A percentile compares a stretch with the other conserved stretches of the same genome.
These are phyloP conservation scores for Schizophyllum amplum DNA, from an alignment of 1,284 basidiomycete genomes.

Conservation along the genomic window DNA sequence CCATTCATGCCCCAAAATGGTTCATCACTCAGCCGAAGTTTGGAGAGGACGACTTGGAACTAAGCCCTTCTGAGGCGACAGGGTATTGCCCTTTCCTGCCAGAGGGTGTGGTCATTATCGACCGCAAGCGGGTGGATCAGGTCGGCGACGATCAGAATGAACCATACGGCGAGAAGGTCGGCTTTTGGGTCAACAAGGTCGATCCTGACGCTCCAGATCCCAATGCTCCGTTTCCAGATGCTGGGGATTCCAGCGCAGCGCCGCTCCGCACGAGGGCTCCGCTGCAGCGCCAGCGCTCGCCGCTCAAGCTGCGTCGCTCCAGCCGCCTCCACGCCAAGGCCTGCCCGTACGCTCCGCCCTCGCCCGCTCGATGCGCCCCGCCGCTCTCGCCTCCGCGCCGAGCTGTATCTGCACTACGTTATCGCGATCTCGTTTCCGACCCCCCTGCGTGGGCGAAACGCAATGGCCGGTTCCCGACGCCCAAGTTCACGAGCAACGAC, in stretches of 20 bases:
- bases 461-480: not conserved
- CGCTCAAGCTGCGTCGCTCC: not conserved
- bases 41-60: not conserved
- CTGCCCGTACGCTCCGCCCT: not conserved
- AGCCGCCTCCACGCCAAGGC: not conserved
- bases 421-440: not conserved
- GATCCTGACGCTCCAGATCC: too few species aligned
- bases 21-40: not conserved
- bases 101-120: too few species aligned
- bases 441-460: not conserved
- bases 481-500: not conserved
- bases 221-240: too few species aligned
- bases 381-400: not conserved
- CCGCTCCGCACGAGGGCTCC: too few species aligned
- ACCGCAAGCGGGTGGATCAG: too few species aligned
- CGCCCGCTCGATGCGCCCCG: not conserved
- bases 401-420: not conserved
- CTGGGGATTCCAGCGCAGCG: too few species aligned
- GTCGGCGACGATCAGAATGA: too few species aligned
- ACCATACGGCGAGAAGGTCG: too few species aligned
- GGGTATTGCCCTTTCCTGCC: too few species aligned
- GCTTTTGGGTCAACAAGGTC: too few species aligned
- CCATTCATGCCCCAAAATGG: not conserved
- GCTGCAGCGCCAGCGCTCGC: too few species aligned
- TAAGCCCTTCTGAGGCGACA: not conserved